These are phyloP conservation scores for Blastocystis sp. DNA, from an alignment of 352 stramenopile species.

Conservation along the genomic window DNA sequence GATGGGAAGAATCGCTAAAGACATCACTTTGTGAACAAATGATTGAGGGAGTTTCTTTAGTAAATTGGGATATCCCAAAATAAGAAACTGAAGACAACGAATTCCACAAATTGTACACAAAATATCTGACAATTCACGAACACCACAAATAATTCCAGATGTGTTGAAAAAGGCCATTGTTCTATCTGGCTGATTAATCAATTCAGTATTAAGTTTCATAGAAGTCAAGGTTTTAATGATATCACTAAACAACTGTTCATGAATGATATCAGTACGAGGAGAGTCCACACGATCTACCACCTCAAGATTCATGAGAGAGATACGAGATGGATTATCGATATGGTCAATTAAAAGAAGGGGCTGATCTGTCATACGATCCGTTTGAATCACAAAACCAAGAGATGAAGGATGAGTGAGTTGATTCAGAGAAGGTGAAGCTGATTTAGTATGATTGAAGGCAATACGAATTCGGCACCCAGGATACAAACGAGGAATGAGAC, in stretches of 20 bases:
- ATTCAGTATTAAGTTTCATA: background rate
- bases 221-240: background rate
- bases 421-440: background rate
- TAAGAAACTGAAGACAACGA: slow-evolving; percentile 6
- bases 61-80: background rate
- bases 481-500: slow-evolving; percentile 51
- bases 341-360: slow-evolving; percentile 24
- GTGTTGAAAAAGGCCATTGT: slow-evolving; percentile 58
- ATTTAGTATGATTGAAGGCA: background rate
- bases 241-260: background rate
- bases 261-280: background rate
- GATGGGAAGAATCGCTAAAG: slow-evolving; percentile 1
- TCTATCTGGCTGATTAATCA: background rate
- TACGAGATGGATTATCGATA: slow-evolving; percentile 19
- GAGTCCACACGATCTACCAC: slow-evolving; percentile 37
- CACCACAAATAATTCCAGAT: background rate
- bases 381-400: slow-evolving; percentile 20
- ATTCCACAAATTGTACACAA: background rate
- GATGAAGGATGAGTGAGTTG: background rate
- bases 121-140: background rate
- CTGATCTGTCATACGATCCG: slow-evolving; percentile 8
- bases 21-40: background rate
- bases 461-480: slow-evolving; percentile 46
- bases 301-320: slow-evolving; percentile 38
- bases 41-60: background rate